These are phyloP conservation scores for Camellia lanceoleosa DNA, from an alignment of 148 eudicot species.

Conservation along the genomic window DNA sequence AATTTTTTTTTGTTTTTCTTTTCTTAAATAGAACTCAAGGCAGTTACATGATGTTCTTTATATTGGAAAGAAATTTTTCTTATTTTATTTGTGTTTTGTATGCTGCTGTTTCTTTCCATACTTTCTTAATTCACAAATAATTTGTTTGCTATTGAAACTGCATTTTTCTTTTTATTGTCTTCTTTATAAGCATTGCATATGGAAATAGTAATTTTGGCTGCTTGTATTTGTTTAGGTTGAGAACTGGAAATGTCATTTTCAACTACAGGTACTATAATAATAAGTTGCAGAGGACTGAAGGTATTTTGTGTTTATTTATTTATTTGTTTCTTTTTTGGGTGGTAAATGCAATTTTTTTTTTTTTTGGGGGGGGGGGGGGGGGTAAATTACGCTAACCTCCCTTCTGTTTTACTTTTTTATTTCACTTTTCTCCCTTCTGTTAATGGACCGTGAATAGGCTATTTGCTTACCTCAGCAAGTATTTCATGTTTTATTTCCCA, in stretches of 20 bases:
- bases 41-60: background rate
- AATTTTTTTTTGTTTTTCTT: too few relatives aligned
- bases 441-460: too few relatives aligned
- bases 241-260: slow-evolving; percentile 86
- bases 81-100: background rate
- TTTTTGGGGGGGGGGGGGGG: too few relatives aligned
- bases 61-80: background rate
- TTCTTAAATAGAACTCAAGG: background rate
- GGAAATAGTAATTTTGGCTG: slow-evolving; percentile 9
- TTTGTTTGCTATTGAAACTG: background rate
- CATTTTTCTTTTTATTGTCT: background rate
- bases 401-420: too few relatives aligned
- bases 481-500: too few relatives aligned
- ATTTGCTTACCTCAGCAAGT: too few relatives aligned
- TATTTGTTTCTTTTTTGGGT: background rate
- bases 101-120: background rate
- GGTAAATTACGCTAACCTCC: too few relatives aligned
- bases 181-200: slow-evolving; percentile 6
- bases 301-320: slow-evolving; percentile 24
- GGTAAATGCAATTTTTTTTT: background rate
- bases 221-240: slow-evolving; percentile 56
- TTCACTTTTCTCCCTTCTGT: too few relatives aligned
- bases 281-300: slow-evolving; percentile 78
- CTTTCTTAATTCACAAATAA: too few relatives aligned
- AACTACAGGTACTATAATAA: slow-evolving; percentile 75